Conservation (phyloP, 108 stramenopile genomes). For the Schizochytrium sp. region DNA sequence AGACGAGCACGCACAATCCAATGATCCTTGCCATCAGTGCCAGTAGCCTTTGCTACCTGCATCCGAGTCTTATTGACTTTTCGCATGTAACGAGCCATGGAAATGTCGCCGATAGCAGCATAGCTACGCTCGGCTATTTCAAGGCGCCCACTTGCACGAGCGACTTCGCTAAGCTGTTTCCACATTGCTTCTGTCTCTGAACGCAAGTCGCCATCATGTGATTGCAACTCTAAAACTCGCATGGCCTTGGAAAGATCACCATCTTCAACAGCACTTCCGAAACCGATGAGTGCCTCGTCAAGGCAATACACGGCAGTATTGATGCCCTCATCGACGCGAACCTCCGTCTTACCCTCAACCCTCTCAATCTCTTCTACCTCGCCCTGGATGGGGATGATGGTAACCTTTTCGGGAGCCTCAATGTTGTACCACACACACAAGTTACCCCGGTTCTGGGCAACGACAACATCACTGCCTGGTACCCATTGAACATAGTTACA, state of each 20-base stretch:
- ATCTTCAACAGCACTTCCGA: slow-evolving; percentile 79
- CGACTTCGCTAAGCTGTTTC: slow-evolving; percentile 71
- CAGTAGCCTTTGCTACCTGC: slow-evolving; percentile 64
- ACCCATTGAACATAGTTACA: slow-evolving; percentile 83
- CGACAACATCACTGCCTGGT: slow-evolving; percentile 78
- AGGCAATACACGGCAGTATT: slow-evolving; percentile 74
- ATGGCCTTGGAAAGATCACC: slow-evolving; percentile 71
- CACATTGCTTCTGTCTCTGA: slow-evolving; percentile 81
- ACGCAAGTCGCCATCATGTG: slow-evolving; percentile 63
- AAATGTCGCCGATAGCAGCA: slow-evolving; percentile 78
- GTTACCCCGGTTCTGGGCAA: slow-evolving; percentile 73
- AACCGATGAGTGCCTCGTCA: slow-evolving; percentile 78
- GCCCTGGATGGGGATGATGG: slow-evolving; percentile 75
- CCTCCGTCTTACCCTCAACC: slow-evolving; percentile 75
- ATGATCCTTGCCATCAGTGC: slow-evolving; percentile 63
- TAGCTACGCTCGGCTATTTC: slow-evolving; percentile 73
- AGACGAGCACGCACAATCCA: slow-evolving; percentile 68
- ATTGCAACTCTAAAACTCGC: slow-evolving; percentile 73
- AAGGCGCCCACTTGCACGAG: slow-evolving; percentile 69
- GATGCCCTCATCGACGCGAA: slow-evolving; percentile 78
- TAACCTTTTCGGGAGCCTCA: slow-evolving; percentile 77
- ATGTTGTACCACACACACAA: slow-evolving; percentile 83
- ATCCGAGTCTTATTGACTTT: slow-evolving; percentile 66
- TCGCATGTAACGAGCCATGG: slow-evolving; percentile 70
- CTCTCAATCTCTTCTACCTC: slow-evolving; percentile 80